Base-by-base conservation (phyloP, 805 yeast species). In the Nakazawaea anatomiae region DNA sequence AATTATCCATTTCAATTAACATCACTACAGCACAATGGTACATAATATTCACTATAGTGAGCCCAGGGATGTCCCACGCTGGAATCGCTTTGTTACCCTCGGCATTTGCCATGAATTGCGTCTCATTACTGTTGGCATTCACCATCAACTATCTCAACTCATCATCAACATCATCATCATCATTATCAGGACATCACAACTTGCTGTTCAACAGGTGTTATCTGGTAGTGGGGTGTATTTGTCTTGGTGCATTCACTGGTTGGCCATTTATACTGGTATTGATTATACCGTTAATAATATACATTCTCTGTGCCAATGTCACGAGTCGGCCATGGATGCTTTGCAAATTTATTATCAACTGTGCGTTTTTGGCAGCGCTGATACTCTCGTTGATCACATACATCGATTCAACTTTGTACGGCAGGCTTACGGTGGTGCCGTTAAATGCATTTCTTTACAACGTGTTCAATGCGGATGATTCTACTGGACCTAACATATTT, bases 21-120 rank as follows among this genome's bases (percentile, higher is more conserved):
- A 9, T 11, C 35, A 32, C 35, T 9, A 32, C 11, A 11, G 35
- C 11, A 7, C n/a, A 32, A 5, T 76, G 84, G 77, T 90, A 82
- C 70, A 58, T 87, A 29, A 58, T 85, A n/a, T 78, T 84, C 56
- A 77, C 82, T 35, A 65, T 81, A 5, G 64, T 82, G 25, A 76
- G 85, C 10, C 85, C 96, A 0, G 98, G 97, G 1, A 82, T 89
- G 85, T 80, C 87, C 40, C 96, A 89, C 65, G 94, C 97, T 1
- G 77, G 96, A 5, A 85, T 87, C 1, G 85, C 94, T n/a, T 73
- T 88, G 40, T 70, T 92, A 29, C 97, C 97, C 2, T 87, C 96
- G 8, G 73, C 90, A 0, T 79, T 87, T 59, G 91, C 92, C 38
- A 76, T 86, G 79, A 66, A 75, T 18, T 70, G 80, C 55, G 67